These are phyloP conservation scores for Kwoniella sp. DNA, from an alignment of 768 basidiomycete species.

Conservation along the genomic window DNA sequence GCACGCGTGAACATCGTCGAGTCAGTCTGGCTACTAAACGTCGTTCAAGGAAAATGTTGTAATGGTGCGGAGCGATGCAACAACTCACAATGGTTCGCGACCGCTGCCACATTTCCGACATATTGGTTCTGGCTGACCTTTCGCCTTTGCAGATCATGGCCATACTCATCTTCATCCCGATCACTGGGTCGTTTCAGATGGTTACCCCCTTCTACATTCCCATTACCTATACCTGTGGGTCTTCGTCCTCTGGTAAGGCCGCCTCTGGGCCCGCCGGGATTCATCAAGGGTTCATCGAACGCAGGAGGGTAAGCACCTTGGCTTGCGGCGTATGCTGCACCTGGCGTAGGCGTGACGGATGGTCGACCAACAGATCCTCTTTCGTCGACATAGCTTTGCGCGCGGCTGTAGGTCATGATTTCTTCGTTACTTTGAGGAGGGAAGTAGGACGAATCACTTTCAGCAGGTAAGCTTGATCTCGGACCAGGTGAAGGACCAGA, in stretches of 20 bases:
- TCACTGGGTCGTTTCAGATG: conserved; percentile 22
- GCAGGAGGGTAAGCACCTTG: conserved; percentile 16
- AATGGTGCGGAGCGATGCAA: too few species aligned
- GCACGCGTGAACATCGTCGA: conserved; percentile 9
- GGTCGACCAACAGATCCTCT: conserved; percentile 24
- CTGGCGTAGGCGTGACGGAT: conserved; percentile 26
- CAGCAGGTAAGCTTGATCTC: conserved; percentile 26
- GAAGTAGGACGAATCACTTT: conserved; percentile 44
- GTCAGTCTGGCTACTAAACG: too few species aligned
- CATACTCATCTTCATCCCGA: conserved; percentile 28
- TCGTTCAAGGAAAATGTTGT: too few species aligned
- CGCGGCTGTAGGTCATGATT: conserved; percentile 5
- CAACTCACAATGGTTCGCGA: conserved; percentile 52
- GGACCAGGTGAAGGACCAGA: conserved; percentile 34
- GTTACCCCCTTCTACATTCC: conserved; percentile 12
- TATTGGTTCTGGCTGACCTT: conserved; percentile 42
- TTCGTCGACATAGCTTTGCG: conserved; percentile 21
- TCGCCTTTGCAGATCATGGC: conserved; percentile 28
- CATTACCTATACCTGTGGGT: conserved; percentile 14
- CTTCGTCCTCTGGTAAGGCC: conserved; percentile 6
- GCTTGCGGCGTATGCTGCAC: conserved; percentile 6
- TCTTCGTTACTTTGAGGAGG: conserved; percentile 26
- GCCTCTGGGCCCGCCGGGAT: conserved; percentile 1
- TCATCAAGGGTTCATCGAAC: conserved; percentile 12
- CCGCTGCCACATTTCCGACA: conserved; percentile 39